Conservation (phyloP, 352 stramenopile species). For the Phytophthora idaei region DNA sequence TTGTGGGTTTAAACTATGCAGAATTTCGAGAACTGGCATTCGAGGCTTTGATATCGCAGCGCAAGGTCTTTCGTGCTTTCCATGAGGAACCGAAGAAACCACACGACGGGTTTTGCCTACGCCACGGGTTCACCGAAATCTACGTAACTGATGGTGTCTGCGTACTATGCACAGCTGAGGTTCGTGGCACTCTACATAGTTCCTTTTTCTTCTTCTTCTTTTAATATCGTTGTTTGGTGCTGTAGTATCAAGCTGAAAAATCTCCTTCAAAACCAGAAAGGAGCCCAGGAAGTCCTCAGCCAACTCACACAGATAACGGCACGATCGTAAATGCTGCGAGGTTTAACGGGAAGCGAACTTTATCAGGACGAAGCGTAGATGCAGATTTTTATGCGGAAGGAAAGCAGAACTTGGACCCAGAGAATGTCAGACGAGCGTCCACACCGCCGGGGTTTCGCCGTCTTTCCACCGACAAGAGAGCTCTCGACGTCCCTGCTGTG, state of each 20-base stretch:
- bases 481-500: background rate
- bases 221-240: background rate
- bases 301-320: background rate
- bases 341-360: background rate
- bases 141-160: conserved; percentile 60
- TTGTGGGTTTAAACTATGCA: conserved; percentile 10
- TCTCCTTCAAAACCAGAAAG: conserved; percentile 1
- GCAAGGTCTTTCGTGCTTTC: conserved; percentile 31
- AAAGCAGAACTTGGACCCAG: background rate
- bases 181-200: conserved; percentile 11
- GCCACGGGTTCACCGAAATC: conserved; percentile 47
- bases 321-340: background rate
- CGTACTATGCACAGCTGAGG: conserved; percentile 52
- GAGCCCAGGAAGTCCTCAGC: background rate
- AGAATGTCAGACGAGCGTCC: conserved; percentile 12
- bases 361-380: background rate
- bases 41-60: conserved; percentile 41
- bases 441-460: conserved; percentile 6
- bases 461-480: conserved; percentile 2
- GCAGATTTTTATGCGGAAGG: conserved; percentile 1
- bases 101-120: conserved; percentile 55
- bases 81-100: conserved; percentile 47
- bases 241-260: conserved; percentile 27
- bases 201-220: background rate
- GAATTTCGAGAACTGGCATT: conserved; percentile 58